These are phyloP conservation scores for Dactylonectria estremocensis DNA, from an alignment of 2,329 filamentous ascomycete species.

Conservation along the genomic window DNA sequence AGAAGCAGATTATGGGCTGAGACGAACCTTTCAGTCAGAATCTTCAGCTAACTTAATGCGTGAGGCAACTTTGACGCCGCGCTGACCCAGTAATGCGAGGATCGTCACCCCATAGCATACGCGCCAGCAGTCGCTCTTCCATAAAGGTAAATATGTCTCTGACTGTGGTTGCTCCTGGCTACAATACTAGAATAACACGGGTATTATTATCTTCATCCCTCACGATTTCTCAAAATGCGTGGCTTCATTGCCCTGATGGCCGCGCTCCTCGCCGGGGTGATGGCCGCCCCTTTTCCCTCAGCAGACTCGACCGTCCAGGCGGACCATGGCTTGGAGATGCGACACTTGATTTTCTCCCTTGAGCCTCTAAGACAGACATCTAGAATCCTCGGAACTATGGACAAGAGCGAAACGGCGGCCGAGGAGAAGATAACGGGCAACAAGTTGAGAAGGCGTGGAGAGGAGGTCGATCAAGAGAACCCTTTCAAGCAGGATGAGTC, in stretches of 20 bases:
- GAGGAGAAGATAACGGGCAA: too few relatives aligned
- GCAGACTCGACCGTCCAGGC: not conserved
- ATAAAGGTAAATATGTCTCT: not conserved
- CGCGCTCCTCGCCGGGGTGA: not conserved
- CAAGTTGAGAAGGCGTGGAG: too few relatives aligned
- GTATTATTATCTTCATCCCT: not conserved
- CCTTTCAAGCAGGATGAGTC: too few relatives aligned
- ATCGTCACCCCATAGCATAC: too few relatives aligned
- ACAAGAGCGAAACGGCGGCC: too few relatives aligned
- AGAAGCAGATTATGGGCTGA: not conserved
- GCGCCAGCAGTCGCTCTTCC: not conserved
- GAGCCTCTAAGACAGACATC: too few relatives aligned
- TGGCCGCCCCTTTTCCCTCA: constrained; percentile 15
- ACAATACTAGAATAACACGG: not conserved
- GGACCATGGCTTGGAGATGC: not conserved
- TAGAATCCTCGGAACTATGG: too few relatives aligned
- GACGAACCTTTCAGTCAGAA: too few relatives aligned
- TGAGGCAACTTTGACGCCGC: not conserved
- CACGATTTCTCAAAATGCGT: constrained; percentile 9
- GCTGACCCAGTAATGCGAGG: not conserved
- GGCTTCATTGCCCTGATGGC: constrained; percentile 5
- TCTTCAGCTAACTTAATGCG: not conserved
- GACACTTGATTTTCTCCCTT: too few relatives aligned
- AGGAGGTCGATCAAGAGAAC: too few relatives aligned
- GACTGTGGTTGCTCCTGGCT: too few relatives aligned